These are phyloP conservation scores for Podospora bellae-mahoneyi DNA, from an alignment of 495 filamentous ascomycete species.

Conservation along the genomic window DNA sequence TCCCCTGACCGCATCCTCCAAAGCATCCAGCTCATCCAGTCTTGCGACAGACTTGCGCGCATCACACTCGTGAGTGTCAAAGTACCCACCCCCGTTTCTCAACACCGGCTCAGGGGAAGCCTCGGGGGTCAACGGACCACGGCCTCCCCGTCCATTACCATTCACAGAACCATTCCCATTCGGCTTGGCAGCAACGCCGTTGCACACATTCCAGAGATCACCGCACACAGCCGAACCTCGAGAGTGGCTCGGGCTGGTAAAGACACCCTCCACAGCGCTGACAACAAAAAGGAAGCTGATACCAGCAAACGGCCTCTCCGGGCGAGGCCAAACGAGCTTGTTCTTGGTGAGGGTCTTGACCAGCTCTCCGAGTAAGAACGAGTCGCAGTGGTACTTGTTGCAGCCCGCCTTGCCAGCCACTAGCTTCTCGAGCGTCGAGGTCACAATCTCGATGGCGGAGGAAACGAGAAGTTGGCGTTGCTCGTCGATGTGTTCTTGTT, in stretches of 20 bases:
- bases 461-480: constrained; percentile 24
- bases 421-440: constrained; percentile 21
- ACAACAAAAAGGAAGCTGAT: constrained; percentile 23
- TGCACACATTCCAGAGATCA: constrained; percentile 5
- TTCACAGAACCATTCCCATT: constrained; percentile 11
- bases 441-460: constrained; percentile 18
- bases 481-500: constrained; percentile 24
- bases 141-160: constrained; percentile 8
- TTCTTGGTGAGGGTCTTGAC: constrained; percentile 26
- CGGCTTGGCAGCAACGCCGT: constrained; percentile 1
- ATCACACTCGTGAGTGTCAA: constrained; percentile 22
- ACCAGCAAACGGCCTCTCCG: constrained; percentile 22
- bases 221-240: background rate
- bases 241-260: constrained; percentile 10
- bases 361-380: constrained; percentile 31
- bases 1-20: constrained; percentile 24
- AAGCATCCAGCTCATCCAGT: constrained; percentile 19
- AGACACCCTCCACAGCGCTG: constrained; percentile 11
- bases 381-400: constrained; percentile 25
- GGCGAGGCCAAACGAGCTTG: constrained; percentile 24
- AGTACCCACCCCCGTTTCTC: constrained; percentile 1
- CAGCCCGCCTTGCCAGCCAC: constrained; percentile 12
- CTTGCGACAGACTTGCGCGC: constrained; percentile 19
- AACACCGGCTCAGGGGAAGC: constrained; percentile 27
- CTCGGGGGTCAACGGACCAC: constrained; percentile 22